Conservation (phyloP, 139 green algal genomes). For the Coccomyxa sp. region DNA sequence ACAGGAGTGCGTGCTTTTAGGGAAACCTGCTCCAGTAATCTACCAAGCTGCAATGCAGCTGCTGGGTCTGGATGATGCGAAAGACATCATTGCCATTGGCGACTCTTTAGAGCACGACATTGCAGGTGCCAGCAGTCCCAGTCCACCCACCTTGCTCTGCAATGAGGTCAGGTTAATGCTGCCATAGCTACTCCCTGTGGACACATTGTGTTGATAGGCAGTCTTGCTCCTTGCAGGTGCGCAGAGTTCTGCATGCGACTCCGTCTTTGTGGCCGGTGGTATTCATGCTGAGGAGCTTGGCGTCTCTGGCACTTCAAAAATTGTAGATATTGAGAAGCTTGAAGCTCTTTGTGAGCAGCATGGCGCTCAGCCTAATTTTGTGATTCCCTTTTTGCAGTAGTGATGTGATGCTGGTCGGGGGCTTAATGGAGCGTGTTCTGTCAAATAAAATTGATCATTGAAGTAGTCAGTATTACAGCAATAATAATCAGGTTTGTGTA, state of each 20-base stretch:
- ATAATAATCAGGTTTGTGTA: too few relatives aligned
- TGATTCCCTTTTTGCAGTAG: constrained; percentile 16
- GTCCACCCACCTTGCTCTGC: background rate
- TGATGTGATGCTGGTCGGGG: background rate
- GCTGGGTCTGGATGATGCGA: constrained; percentile 24
- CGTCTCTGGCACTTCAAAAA: background rate
- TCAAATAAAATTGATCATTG: too few relatives aligned
- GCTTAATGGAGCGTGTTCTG: too few relatives aligned
- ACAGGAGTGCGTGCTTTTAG: constrained; percentile 55
- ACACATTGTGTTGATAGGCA: background rate
- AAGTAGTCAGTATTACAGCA: too few relatives aligned
- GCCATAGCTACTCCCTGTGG: background rate
- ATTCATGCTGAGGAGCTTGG: constrained; percentile 60
- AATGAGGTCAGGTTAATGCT: background rate
- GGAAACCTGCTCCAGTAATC: constrained; percentile 75
- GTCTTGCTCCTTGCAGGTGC: constrained; percentile 25
- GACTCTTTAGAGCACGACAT: constrained; percentile 82
- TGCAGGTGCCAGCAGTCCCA: constrained; percentile 22
- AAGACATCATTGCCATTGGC: constrained; percentile 60
- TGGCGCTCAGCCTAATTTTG: constrained; percentile 12
- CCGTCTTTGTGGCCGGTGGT: constrained; percentile 64
- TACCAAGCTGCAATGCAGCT: constrained; percentile 54
- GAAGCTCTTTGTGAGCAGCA: constrained; percentile 17
- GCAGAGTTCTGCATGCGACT: constrained; percentile 39
- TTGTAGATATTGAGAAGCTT: constrained; percentile 2